Evolutionary conservation across 2,329 filamentous ascomycete species (phyloP).

Genomic region (Ascocoryne sarcoides): DNA sequence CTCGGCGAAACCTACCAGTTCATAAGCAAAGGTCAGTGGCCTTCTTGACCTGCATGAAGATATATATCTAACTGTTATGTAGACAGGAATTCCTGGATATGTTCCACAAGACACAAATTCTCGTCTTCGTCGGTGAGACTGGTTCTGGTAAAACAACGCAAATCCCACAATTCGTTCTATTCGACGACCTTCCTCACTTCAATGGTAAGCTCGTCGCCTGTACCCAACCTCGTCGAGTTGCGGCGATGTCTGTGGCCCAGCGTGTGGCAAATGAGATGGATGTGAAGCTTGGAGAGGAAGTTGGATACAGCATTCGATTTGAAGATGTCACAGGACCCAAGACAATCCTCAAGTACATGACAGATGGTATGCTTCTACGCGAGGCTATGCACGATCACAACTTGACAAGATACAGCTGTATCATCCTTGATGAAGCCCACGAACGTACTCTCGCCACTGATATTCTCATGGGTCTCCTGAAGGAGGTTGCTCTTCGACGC

Average conservation of each 20-base stretch:
- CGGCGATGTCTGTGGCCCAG: constrained; percentile 96
- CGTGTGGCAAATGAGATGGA: constrained; percentile 97
- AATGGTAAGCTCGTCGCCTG: constrained; percentile 88
- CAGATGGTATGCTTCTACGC: constrained; percentile 93
- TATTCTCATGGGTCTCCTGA: constrained; percentile 92
- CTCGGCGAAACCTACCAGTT: constrained; percentile 77
- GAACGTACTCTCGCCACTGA: constrained; percentile 95
- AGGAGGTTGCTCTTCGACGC: constrained; percentile 74
- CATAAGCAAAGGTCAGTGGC: constrained; percentile 69
- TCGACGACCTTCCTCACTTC: constrained; percentile 85
- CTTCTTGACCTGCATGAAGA: not conserved
- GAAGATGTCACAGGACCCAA: constrained; percentile 85
- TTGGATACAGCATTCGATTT: constrained; percentile 98
- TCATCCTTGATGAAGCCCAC: constrained; percentile 98
- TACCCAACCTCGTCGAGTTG: constrained; percentile 94
- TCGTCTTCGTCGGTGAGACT: constrained; percentile 97
- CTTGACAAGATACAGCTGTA: constrained; percentile 87
- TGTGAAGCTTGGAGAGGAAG: constrained; percentile 83
- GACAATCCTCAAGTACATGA: constrained; percentile 99
- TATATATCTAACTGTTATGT: constrained; percentile 12
- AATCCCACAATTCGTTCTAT: constrained; percentile 96
- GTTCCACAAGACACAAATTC: constrained; percentile 89
- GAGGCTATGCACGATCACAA: constrained; percentile 96
- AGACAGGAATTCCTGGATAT: constrained; percentile 88
- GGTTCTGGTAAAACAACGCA: constrained; percentile 99